These are phyloP conservation scores for Diaporthe batatas DNA, from an alignment of 2,329 filamentous ascomycete genomes.

Conservation along the genomic window DNA sequence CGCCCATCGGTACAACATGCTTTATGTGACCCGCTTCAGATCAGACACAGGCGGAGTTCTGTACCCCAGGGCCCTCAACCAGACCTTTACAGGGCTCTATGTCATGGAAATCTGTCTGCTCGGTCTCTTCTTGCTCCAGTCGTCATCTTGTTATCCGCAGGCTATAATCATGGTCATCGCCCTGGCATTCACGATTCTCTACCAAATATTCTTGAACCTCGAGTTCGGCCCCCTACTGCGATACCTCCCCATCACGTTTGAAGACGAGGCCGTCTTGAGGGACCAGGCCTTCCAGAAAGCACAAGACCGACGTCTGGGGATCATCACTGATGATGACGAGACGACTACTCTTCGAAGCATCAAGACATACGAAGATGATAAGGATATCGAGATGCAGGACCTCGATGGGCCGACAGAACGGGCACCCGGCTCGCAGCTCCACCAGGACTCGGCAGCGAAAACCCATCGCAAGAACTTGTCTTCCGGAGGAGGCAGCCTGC, in stretches of 20 bases:
- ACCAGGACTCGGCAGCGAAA: slow-evolving; percentile 19
- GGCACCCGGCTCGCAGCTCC: not conserved
- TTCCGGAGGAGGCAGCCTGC: slow-evolving; percentile 37
- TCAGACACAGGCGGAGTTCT: slow-evolving; percentile 93
- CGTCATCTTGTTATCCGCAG: slow-evolving; percentile 77
- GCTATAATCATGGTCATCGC: slow-evolving; percentile 87
- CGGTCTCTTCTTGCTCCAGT: slow-evolving; percentile 80
- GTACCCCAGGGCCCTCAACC: slow-evolving; percentile 93
- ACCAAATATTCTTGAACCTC: slow-evolving; percentile 83
- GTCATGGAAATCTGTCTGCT: slow-evolving; percentile 93
- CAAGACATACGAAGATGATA: slow-evolving; percentile 39
- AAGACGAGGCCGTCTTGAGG: slow-evolving; percentile 92
- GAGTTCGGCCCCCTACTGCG: slow-evolving; percentile 88
- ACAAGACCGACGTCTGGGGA: slow-evolving; percentile 77
- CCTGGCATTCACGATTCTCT: slow-evolving; percentile 77
- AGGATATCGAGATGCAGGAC: slow-evolving; percentile 55
- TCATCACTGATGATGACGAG: slow-evolving; percentile 58
- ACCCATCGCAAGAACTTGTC: slow-evolving; percentile 38
- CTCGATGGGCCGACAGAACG: slow-evolving; percentile 43
- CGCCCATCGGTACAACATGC: slow-evolving; percentile 95
- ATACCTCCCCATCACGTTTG: slow-evolving; percentile 93
- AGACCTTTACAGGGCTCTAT: slow-evolving; percentile 94
- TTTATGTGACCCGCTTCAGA: slow-evolving; percentile 92
- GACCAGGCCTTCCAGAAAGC: slow-evolving; percentile 89
- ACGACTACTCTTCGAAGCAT: slow-evolving; percentile 46